Evolutionary conservation across 768 basidiomycete genomes (phyloP).

Genomic region (Cystoderma amianthinum): DNA sequence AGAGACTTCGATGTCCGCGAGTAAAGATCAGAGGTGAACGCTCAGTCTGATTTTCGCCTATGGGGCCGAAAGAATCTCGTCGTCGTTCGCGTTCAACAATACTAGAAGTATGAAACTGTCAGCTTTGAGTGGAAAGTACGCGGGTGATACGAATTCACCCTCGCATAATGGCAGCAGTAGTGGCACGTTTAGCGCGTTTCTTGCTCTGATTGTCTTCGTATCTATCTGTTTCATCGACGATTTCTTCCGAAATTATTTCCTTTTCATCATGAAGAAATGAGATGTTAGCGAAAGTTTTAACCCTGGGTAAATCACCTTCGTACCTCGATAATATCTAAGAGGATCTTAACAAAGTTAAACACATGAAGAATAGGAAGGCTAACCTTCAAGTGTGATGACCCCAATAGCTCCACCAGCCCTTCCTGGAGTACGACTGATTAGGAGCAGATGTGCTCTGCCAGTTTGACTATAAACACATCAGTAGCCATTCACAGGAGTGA

Average conservation of each 20-base stretch:
- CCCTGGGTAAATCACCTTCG: no score
- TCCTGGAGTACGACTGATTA: slow-evolving; percentile 84
- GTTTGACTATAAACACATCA: slow-evolving; percentile 67
- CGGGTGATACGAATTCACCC: slow-evolving; percentile 40
- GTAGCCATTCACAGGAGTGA: background rate
- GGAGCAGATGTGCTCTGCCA: slow-evolving; percentile 85
- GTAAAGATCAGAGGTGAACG: slow-evolving; percentile 20
- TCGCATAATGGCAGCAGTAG: slow-evolving; percentile 72
- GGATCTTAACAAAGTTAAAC: background rate
- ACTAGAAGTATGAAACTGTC: slow-evolving; percentile 16
- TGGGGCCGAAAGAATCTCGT: slow-evolving; percentile 13
- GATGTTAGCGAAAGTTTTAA: no score
- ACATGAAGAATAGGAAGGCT: background rate
- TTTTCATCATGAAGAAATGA: slow-evolving; percentile 14
- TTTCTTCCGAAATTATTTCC: slow-evolving; percentile 95
- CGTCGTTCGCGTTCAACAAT: slow-evolving; percentile 49
- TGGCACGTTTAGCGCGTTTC: slow-evolving; percentile 59
- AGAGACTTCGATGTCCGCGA: background rate
- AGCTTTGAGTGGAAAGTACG: background rate
- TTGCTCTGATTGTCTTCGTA: slow-evolving; percentile 87
- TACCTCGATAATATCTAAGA: slow-evolving; percentile 17
- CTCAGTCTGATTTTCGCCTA: slow-evolving; percentile 12
- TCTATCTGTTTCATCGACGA: slow-evolving; percentile 90
- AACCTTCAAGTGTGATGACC: slow-evolving; percentile 84
- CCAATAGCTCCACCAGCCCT: slow-evolving; percentile 79